Conservation (phyloP, 495 filamentous ascomycete species). For the Aspergillus mulundensis region DNA sequence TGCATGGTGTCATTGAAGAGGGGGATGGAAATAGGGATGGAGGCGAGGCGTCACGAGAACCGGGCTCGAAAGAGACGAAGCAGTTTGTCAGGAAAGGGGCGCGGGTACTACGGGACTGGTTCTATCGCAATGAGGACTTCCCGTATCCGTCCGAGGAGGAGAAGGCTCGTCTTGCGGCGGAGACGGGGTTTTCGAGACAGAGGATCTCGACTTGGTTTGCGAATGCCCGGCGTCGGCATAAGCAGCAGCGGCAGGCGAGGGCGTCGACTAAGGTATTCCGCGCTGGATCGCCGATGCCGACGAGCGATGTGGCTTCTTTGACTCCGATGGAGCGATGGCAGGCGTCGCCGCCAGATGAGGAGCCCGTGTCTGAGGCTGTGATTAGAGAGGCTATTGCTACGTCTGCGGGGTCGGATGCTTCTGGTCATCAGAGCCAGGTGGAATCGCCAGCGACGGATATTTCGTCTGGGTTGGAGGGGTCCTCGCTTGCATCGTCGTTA, state of each 20-base stretch:
- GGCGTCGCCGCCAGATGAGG: constrained; percentile 75
- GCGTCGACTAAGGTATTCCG: constrained; percentile 23
- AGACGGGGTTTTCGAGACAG: constrained; percentile 35
- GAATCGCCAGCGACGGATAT: background rate
- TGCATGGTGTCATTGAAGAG: constrained; percentile 37
- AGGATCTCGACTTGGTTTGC: constrained; percentile 42
- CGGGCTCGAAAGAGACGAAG: constrained; percentile 41
- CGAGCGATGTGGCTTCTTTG: constrained; percentile 50
- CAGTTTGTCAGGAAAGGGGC: constrained; percentile 58
- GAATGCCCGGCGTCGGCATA: constrained; percentile 41
- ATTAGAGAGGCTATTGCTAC: constrained; percentile 34
- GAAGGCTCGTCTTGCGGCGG: constrained; percentile 25
- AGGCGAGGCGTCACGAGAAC: background rate
- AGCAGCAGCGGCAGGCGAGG: constrained; percentile 53
- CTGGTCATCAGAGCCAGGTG: background rate
- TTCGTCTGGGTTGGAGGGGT: constrained; percentile 1
- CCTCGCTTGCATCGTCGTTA: constrained; percentile 10
- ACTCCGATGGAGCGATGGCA: constrained; percentile 75
- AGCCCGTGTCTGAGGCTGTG: constrained; percentile 27
- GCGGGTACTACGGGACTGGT: constrained; percentile 39
- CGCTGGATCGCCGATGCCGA: constrained; percentile 36
- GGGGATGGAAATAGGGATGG: constrained; percentile 22
- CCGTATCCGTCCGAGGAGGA: constrained; percentile 38
- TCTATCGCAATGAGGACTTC: constrained; percentile 41
- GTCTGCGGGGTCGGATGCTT: background rate